Percentiles rank a stretch among this genome's conserved stretches.
phyloP scores from a whole-genome alignment of 441 rosid genomes.

The Populus hybrid region DNA sequence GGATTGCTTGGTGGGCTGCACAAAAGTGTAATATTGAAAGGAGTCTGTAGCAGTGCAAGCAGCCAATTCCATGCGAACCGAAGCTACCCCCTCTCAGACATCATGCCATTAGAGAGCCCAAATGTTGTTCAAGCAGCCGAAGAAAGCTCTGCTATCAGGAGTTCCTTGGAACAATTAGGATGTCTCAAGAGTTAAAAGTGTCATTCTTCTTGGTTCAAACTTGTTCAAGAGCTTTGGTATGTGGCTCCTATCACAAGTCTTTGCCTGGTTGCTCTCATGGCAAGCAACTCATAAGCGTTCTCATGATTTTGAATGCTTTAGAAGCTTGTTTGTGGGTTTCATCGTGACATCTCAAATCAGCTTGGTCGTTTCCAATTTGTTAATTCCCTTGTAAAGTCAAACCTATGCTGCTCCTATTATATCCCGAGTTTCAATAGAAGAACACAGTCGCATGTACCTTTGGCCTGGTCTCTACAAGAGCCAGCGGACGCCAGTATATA shows the following conservation, averaged over 20 bases:
- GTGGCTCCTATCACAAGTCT: not conserved
- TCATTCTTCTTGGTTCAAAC: not conserved
- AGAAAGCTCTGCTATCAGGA: conserved; percentile 43
- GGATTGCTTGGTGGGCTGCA: conserved; percentile 84
- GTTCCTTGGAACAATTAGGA: too few species aligned
- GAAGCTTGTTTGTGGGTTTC: conserved; percentile 1
- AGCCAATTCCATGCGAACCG: conserved; percentile 57
- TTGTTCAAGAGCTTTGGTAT: not conserved
- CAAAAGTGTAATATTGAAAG: conserved; percentile 66
- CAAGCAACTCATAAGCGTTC: not conserved
- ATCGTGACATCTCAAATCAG: not conserved
- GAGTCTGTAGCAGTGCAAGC: conserved; percentile 53
- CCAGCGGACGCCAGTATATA: not conserved
- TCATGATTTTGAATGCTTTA: not conserved
- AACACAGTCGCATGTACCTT: not conserved
- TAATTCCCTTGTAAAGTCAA: not conserved
- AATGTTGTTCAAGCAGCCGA: conserved; percentile 52
- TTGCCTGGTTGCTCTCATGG: not conserved
- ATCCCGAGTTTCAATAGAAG: not conserved
- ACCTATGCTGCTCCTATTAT: not conserved
- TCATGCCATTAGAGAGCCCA: conserved; percentile 63
- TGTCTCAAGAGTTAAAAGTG: conserved; percentile 39
- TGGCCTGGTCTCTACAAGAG: not conserved
- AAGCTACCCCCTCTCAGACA: conserved; percentile 82
- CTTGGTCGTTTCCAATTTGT: not conserved